phyloP scores from a whole-genome alignment of 768 basidiomycete genomes.

The Pleurotus pulmonarius region DNA sequence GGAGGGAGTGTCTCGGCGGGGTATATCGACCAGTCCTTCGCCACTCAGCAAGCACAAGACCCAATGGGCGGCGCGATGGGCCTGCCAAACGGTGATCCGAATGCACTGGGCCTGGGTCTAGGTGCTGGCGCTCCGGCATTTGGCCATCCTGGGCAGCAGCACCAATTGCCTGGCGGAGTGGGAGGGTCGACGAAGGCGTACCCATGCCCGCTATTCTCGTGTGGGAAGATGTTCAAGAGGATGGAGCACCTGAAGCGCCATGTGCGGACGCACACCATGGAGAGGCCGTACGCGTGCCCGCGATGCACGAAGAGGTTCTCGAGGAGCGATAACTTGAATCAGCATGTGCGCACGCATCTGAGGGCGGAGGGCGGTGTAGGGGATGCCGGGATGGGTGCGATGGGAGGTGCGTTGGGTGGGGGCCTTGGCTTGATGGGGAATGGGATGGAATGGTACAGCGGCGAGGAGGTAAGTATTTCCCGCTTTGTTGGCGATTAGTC shows the following conservation, averaged over 20 bases:
- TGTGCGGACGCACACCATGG: conserved; percentile 85
- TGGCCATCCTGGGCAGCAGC: not conserved
- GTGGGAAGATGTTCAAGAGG: conserved; percentile 84
- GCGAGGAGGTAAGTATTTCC: conserved; percentile 24
- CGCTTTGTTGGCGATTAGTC: conserved; percentile 12
- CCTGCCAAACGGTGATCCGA: conserved; percentile 12
- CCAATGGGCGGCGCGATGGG: conserved; percentile 19
- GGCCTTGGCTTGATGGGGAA: conserved; percentile 18
- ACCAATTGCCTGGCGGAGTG: not conserved
- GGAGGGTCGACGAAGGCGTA: conserved; percentile 48
- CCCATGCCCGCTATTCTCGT: conserved; percentile 81
- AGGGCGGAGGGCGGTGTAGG: conserved; percentile 32
- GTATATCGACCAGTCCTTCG: conserved; percentile 21
- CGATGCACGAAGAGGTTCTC: conserved; percentile 81
- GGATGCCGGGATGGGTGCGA: conserved; percentile 18
- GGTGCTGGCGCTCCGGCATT: conserved; percentile 3
- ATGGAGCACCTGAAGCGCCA: conserved; percentile 91
- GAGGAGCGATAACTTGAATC: conserved; percentile 83
- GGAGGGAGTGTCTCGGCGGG: conserved; percentile 15
- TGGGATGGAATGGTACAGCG: conserved; percentile 25
- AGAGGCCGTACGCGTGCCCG: conserved; percentile 75
- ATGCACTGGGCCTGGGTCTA: conserved; percentile 2
- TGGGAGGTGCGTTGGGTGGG: conserved; percentile 20
- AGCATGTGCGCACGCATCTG: conserved; percentile 82
- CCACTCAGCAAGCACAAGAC: conserved; percentile 16